Evolutionary conservation across 306 rosid species (phyloP).

Genomic region (Argentina anserina): DNA sequence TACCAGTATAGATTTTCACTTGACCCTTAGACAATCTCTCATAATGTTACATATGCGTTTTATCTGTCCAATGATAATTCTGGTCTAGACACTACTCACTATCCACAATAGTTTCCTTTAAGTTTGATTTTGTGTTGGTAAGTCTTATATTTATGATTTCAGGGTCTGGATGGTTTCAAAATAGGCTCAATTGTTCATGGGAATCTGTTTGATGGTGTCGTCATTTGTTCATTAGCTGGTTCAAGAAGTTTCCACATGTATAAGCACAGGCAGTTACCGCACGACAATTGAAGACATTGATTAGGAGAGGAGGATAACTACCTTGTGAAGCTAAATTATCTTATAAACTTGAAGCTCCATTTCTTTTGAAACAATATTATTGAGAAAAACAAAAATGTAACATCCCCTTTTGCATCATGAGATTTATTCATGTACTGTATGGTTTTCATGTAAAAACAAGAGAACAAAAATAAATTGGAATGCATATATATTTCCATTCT

Average conservation of each 20-base stretch:
- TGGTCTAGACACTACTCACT: not conserved
- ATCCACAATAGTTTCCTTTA: not conserved
- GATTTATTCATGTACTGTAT: too few relatives aligned
- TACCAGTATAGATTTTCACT: too few relatives aligned
- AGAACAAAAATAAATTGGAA: too few relatives aligned
- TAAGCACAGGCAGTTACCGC: constrained; percentile 64
- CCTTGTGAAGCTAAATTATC: too few relatives aligned
- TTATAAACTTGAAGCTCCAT: too few relatives aligned
- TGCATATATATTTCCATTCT: too few relatives aligned
- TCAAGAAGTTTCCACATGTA: constrained; percentile 53
- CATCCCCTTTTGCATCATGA: too few relatives aligned
- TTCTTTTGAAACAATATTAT: too few relatives aligned
- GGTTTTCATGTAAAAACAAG: too few relatives aligned
- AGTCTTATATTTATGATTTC: constrained; percentile 15
- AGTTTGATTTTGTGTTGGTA: constrained; percentile 11
- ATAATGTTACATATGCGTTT: not conserved
- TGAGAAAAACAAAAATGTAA: too few relatives aligned
- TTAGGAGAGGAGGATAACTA: too few relatives aligned
- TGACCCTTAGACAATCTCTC: not conserved
- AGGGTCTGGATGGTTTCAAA: constrained; percentile 69
- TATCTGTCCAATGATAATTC: not conserved
- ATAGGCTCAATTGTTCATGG: constrained; percentile 81
- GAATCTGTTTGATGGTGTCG: constrained; percentile 81
- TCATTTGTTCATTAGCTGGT: constrained; percentile 61
- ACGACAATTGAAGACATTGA: constrained; percentile 82